Evolutionary conservation across 2,329 filamentous ascomycete species (phyloP).

Genomic region (Colletotrichum liaoningense): DNA sequence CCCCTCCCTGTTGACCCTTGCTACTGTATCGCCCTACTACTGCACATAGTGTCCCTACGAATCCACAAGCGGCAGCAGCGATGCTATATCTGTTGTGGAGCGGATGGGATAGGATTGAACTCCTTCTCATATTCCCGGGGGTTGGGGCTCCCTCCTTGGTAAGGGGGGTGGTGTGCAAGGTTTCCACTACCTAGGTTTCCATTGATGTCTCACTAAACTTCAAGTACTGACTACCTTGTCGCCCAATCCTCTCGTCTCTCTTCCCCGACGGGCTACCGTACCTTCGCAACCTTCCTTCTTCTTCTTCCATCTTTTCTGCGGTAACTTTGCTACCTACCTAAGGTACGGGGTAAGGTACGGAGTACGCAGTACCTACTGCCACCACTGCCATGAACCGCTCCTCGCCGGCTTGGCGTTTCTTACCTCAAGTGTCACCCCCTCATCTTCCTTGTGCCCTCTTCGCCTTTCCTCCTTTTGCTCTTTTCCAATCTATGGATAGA

Average conservation of each 20-base stretch:
- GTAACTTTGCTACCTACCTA: too few relatives aligned
- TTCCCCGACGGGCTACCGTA: not conserved
- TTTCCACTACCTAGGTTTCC: not conserved
- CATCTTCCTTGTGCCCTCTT: not conserved
- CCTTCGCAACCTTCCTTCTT: not conserved
- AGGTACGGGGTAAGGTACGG: too few relatives aligned
- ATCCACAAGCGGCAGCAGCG: not conserved
- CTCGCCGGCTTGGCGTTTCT: not conserved
- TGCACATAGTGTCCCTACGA: too few relatives aligned
- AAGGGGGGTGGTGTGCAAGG: not conserved
- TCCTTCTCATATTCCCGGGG: conserved; percentile 20
- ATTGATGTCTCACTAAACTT: not conserved
- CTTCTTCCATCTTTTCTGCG: not conserved
- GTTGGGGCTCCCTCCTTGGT: not conserved
- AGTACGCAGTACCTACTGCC: too few relatives aligned
- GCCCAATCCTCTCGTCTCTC: not conserved
- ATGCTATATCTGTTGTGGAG: conserved; percentile 16
- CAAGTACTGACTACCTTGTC: not conserved
- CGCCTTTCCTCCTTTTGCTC: not conserved
- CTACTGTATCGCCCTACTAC: conserved; percentile 1
- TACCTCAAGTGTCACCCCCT: not conserved
- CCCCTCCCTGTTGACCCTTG: not conserved
- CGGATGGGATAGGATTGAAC: not conserved
- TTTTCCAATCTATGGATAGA: not conserved
- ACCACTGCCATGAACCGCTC: not conserved